Percentiles rank a stretch among this genome's conserved stretches.
Conservation (phyloP, 208 protist genomes). For the Porcisia deanei region DNA sequence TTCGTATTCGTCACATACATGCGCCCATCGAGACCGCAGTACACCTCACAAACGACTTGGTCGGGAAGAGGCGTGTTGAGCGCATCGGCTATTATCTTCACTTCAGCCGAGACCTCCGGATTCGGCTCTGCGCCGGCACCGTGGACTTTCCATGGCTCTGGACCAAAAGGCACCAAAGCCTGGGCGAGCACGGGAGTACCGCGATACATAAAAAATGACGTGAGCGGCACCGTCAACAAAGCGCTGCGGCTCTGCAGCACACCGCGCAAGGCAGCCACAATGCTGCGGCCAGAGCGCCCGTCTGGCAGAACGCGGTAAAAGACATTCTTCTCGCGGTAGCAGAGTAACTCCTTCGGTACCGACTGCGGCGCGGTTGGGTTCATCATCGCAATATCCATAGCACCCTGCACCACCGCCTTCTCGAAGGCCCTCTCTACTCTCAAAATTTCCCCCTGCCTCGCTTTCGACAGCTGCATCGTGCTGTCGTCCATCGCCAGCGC, state of each 20-base stretch:
- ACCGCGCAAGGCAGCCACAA: slow-evolving; percentile 73
- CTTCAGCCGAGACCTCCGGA: slow-evolving; percentile 69
- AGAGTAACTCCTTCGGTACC: slow-evolving; percentile 74
- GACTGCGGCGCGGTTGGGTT: slow-evolving; percentile 64
- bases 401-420: slow-evolving; percentile 41
- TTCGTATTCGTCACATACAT: slow-evolving; percentile 84
- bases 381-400: slow-evolving; percentile 71
- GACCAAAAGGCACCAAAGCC: slow-evolving; percentile 74
- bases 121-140: slow-evolving; percentile 10
- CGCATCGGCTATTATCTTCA: slow-evolving; percentile 70
- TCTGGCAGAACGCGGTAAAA: slow-evolving; percentile 88
- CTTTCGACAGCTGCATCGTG: slow-evolving; percentile 42
- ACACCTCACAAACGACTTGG: slow-evolving; percentile 63
- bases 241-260: slow-evolving; percentile 69
- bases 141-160: slow-evolving; percentile 45
- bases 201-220: slow-evolving; percentile 77
- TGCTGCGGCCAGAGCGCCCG: slow-evolving; percentile 76
- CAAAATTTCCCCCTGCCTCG: slow-evolving; percentile 46
- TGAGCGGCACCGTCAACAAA: slow-evolving; percentile 82
- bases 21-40: slow-evolving; percentile 73
- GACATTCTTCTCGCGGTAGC: slow-evolving; percentile 82
- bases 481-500: slow-evolving; percentile 71
- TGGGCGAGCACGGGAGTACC: slow-evolving; percentile 86
- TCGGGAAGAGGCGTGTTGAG: slow-evolving; percentile 69
- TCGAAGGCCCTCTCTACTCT: slow-evolving; percentile 64